Conservation (phyloP, 495 filamentous ascomycete species). For the Tuber brumale region DNA sequence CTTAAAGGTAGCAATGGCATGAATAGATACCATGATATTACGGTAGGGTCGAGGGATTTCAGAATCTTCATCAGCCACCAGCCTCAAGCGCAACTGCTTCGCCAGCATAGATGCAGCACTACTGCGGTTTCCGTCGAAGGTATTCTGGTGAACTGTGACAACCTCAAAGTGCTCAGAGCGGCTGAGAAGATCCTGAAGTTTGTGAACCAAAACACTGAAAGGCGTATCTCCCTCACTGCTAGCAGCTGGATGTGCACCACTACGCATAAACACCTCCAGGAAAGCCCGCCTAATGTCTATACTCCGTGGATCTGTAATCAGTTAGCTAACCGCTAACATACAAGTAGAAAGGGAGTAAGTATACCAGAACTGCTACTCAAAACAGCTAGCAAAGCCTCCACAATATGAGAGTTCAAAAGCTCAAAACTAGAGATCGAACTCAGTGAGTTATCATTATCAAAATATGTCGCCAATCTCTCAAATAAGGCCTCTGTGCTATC, state of each 20-base stretch:
- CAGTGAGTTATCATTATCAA: conserved; percentile 72
- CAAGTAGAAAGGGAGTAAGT: conserved; percentile 11
- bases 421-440: conserved; percentile 98
- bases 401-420: conserved; percentile 79
- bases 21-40: conserved; percentile 96
- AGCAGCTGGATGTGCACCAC: conserved; percentile 15
- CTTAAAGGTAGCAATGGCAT: conserved; percentile 97
- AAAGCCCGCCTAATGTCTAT: conserved; percentile 64
- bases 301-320: conserved; percentile 29
- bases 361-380: conserved; percentile 57
- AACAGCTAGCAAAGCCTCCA: conserved; percentile 71
- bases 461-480: conserved; percentile 70
- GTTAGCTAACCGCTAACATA: conserved; percentile 8
- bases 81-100: conserved; percentile 84
- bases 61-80: conserved; percentile 83
- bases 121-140: conserved; percentile 83
- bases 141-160: conserved; percentile 86
- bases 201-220: conserved; percentile 85
- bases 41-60: conserved; percentile 78
- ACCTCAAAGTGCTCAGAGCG: conserved; percentile 98
- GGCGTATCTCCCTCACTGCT: conserved; percentile 54
- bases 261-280: conserved; percentile 86
- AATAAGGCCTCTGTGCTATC: conserved; percentile 49
- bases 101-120: conserved; percentile 93
- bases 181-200: conserved; percentile 91